Evolutionary conservation across 2,329 filamentous ascomycete genomes (phyloP).

Genomic region (Metarhizium rileyi): DNA sequence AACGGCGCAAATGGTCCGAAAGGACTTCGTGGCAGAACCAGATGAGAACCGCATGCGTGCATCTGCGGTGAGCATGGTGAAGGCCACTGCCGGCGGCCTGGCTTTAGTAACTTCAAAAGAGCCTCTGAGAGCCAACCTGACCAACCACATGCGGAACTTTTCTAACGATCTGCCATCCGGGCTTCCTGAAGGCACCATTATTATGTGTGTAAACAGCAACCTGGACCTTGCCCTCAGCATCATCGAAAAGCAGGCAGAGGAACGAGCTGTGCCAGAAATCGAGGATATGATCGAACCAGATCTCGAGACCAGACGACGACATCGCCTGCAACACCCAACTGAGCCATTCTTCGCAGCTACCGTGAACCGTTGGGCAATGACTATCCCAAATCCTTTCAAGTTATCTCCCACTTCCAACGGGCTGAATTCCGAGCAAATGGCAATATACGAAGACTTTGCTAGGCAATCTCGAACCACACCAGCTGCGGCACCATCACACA

Average conservation of each 20-base stretch:
- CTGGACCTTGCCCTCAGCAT: constrained; percentile 86
- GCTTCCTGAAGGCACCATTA: constrained; percentile 85
- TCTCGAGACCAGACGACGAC: constrained; percentile 65
- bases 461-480: constrained; percentile 62
- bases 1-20: constrained; percentile 87
- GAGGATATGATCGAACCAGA: constrained; percentile 84
- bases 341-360: constrained; percentile 76
- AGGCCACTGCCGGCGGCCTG: constrained; percentile 85
- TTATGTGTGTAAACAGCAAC: constrained; percentile 99
- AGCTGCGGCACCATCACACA: constrained; percentile 45
- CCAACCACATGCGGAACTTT: constrained; percentile 81
- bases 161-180: constrained; percentile 63
- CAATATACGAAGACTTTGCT: constrained; percentile 94
- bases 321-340: constrained; percentile 64
- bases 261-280: constrained; percentile 86
- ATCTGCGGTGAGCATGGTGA: constrained; percentile 87
- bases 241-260: constrained; percentile 91
- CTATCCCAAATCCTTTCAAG: constrained; percentile 89
- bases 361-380: constrained; percentile 84
- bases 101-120: constrained; percentile 98
- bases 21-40: constrained; percentile 89
- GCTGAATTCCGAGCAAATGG: constrained; percentile 83
- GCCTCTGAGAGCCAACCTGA: constrained; percentile 90
- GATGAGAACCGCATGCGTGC: constrained; percentile 80
- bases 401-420: constrained; percentile 60